These are phyloP conservation scores for Ophiostoma himal-ulmi DNA, from an alignment of 2,329 filamentous ascomycete species.

Conservation along the genomic window DNA sequence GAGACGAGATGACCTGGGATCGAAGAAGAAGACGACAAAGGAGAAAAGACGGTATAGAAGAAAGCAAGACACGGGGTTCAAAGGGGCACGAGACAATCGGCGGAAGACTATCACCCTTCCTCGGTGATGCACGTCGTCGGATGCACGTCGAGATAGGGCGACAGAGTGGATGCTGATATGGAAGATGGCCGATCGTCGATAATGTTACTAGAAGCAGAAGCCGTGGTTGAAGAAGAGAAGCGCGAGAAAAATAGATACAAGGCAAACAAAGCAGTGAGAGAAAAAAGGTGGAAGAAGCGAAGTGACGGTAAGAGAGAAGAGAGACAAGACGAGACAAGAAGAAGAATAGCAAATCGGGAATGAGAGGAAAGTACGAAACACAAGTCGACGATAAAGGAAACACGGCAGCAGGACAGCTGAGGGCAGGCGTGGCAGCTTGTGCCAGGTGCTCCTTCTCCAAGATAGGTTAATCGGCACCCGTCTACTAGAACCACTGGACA, in stretches of 20 bases:
- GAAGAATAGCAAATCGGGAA: not conserved
- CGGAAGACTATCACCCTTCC: not conserved
- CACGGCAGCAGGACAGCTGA: not conserved
- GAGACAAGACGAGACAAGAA: not conserved
- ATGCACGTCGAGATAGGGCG: constrained; percentile 3
- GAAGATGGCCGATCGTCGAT: constrained; percentile 8
- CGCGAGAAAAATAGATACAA: not conserved
- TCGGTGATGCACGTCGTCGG: constrained; percentile 3
- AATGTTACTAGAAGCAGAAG: not conserved
- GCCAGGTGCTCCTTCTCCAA: not conserved
- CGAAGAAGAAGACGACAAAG: not conserved
- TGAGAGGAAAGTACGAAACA: not conserved
- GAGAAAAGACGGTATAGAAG: not conserved
- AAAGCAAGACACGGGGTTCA: not conserved
- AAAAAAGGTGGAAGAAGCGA: not conserved
- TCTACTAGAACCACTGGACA: not conserved
- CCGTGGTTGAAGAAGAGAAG: no score
- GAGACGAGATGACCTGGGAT: not conserved
- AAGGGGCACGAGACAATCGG: not conserved
- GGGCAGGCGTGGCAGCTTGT: not conserved
- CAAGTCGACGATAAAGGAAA: not conserved
- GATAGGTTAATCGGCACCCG: not conserved
- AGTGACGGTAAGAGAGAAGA: not conserved
- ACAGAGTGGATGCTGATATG: constrained; percentile 11
- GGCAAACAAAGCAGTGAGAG: no score